Percentiles rank a stretch among this genome's conserved stretches.
Evolutionary conservation across 2,329 filamentous ascomycete species (phyloP).

Genomic region (Paraphaeosphaeria sporulosa): DNA sequence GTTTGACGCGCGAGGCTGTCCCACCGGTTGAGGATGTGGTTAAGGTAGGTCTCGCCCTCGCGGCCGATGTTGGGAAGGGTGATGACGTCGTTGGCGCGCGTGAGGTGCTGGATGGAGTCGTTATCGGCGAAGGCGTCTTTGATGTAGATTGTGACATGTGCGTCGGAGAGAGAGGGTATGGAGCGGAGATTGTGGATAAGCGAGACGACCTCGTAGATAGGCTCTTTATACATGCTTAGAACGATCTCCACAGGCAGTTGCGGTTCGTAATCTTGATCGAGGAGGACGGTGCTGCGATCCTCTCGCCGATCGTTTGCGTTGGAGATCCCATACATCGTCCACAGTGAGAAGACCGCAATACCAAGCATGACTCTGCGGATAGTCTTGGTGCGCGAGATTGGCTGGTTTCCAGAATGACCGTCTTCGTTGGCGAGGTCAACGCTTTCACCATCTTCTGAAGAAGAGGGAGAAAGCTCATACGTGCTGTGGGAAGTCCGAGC

Average conservation of each 20-base stretch:
- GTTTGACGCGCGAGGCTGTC: conserved; percentile 54
- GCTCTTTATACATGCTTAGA: conserved; percentile 50
- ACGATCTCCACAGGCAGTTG: conserved; percentile 40
- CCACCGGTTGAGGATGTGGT: conserved; percentile 55
- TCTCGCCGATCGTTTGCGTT: conserved; percentile 10
- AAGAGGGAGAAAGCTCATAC: no score
- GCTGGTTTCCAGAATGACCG: no score
- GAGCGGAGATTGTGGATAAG: conserved; percentile 26
- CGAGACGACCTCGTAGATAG: conserved; percentile 29
- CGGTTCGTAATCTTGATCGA: conserved; percentile 32
- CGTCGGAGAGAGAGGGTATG: conserved; percentile 24
- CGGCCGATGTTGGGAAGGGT: conserved; percentile 51
- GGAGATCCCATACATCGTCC: conserved; percentile 20
- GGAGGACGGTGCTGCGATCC: neutral
- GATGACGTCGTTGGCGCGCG: conserved; percentile 32
- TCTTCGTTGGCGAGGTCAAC: no score
- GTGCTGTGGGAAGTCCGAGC: no score
- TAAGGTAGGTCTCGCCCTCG: conserved; percentile 54
- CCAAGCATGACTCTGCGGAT: no score
- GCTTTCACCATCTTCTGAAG: no score
- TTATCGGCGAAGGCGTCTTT: conserved; percentile 34
- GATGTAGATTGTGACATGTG: conserved; percentile 37
- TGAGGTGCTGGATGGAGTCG: conserved; percentile 20
- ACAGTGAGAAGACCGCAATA: no score
- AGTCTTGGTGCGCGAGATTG: no score